Conservation (phyloP, 2,329 filamentous ascomycete species). For the Ceratocystis ficicola region DNA sequence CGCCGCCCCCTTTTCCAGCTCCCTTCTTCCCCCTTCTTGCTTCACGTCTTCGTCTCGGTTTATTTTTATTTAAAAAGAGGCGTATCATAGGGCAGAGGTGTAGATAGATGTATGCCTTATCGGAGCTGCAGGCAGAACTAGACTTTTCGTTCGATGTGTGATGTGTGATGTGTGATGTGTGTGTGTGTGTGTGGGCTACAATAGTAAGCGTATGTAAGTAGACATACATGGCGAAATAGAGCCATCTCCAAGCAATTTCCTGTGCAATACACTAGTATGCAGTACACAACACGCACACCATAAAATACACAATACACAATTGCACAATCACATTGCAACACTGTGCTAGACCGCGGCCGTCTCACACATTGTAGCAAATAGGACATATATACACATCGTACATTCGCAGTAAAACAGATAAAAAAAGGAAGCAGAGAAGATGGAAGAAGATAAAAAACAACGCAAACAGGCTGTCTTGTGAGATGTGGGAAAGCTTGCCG, state of each 20-base stretch:
- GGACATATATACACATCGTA: neutral
- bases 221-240: neutral
- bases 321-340: neutral
- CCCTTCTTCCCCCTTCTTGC: neutral
- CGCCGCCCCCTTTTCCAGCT: neutral
- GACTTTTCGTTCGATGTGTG: neutral
- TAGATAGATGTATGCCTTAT: neutral
- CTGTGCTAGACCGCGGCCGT: neutral
- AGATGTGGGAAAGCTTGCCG: neutral
- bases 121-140: neutral
- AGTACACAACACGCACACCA: neutral
- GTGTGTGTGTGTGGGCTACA: neutral
- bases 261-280: neutral
- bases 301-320: neutral
- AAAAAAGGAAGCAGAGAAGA: neutral
- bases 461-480: conserved; percentile 7
- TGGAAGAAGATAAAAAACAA: neutral
- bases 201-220: neutral
- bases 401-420: neutral
- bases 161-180: neutral
- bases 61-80: neutral
- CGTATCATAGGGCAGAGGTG: no score
- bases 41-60: neutral
- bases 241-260: no score
- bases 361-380: neutral